Evolutionary conservation across 345 rosid genomes (phyloP).

Genomic region (Luvunga scandens): DNA sequence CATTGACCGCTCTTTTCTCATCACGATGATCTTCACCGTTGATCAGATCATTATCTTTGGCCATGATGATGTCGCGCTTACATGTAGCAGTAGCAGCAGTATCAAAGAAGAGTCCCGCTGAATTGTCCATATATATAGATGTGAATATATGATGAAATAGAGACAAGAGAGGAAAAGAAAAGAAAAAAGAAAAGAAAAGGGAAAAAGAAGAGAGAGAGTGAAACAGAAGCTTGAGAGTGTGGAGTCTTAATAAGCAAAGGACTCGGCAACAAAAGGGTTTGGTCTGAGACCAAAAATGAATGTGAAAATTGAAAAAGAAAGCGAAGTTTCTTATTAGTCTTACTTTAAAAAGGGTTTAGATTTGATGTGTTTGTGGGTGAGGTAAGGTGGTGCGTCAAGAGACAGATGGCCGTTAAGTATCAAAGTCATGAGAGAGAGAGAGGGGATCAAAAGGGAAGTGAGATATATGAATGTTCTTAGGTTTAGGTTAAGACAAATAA

Average conservation of each 20-base stretch:
- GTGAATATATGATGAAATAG: background rate
- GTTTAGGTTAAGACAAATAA: background rate
- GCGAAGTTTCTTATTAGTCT: background rate
- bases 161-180: background rate
- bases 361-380: slow-evolving; percentile 2
- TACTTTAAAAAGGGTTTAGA: background rate
- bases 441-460: background rate
- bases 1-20: slow-evolving; percentile 23
- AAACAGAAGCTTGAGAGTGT: background rate
- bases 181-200: background rate
- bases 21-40: slow-evolving; percentile 2
- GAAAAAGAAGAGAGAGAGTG: background rate
- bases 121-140: background rate
- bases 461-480: background rate
- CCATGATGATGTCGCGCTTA: background rate
- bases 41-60: background rate
- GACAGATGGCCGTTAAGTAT: slow-evolving; percentile 28
- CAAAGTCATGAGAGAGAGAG: slow-evolving; percentile 22
- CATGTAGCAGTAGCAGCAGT: background rate
- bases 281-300: slow-evolving; percentile 25
- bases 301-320: background rate
- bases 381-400: slow-evolving; percentile 45
- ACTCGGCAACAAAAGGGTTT: slow-evolving; percentile 30
- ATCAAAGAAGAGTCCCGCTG: background rate
- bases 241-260: slow-evolving; percentile 10